A percentile compares a stretch with the other conserved stretches of the same genome.
phyloP scores from a whole-genome alignment of 805 yeast species.

The Zygosaccharomyces pseudorouxii region DNA sequence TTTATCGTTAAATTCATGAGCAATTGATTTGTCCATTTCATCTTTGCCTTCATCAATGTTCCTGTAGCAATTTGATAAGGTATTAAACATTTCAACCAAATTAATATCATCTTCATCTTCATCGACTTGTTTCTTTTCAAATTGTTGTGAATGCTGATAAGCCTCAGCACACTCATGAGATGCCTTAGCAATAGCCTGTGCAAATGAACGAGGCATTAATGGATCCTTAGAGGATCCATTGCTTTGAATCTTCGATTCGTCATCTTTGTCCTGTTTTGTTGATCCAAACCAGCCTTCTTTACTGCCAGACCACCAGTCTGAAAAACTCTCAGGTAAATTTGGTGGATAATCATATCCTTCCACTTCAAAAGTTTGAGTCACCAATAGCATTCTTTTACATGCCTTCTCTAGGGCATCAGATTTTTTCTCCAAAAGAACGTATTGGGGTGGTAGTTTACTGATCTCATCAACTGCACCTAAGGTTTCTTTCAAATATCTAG shows the following conservation, averaged over 20 bases:
- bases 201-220: slow-evolving; percentile 61
- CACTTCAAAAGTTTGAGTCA: slow-evolving; percentile 62
- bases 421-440: slow-evolving; percentile 59
- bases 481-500: slow-evolving; percentile 47
- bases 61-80: slow-evolving; percentile 49
- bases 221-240: slow-evolving; percentile 8
- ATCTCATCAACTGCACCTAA: slow-evolving; percentile 63
- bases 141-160: slow-evolving; percentile 27
- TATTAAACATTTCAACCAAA: slow-evolving; percentile 39
- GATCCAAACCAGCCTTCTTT: slow-evolving; percentile 24
- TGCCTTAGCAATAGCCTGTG: slow-evolving; percentile 62
- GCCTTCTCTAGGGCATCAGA: slow-evolving; percentile 60
- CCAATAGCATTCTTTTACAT: slow-evolving; percentile 48
- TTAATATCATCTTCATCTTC: slow-evolving; percentile 51
- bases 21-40: slow-evolving; percentile 62
- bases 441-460: slow-evolving; percentile 70
- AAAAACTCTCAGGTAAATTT: slow-evolving; percentile 60
- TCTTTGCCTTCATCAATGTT: slow-evolving; percentile 64
- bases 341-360: slow-evolving; percentile 84
- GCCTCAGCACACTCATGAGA: slow-evolving; percentile 48
- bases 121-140: slow-evolving; percentile 31
- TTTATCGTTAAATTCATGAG: slow-evolving; percentile 53
- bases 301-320: slow-evolving; percentile 45
- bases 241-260: slow-evolving; percentile 1
- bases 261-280: slow-evolving; percentile 9